Conservation (phyloP, 495 filamentous ascomycete species). For the Podospora australis region DNA sequence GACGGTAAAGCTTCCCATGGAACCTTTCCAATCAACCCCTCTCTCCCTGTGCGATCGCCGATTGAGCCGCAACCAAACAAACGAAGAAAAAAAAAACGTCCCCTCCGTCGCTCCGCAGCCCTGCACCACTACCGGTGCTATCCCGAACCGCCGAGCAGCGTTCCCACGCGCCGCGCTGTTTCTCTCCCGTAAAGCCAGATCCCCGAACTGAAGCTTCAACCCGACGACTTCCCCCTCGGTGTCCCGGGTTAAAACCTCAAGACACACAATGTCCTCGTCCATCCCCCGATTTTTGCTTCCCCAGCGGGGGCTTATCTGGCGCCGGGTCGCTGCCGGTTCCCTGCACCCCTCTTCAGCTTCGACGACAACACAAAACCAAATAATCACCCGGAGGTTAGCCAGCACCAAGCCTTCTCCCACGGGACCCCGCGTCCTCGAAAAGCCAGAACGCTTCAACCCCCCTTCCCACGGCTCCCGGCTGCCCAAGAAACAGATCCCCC, state of each 20-base stretch:
- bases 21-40: too few species aligned
- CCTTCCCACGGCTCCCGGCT: slow-evolving; percentile 71
- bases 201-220: too few species aligned
- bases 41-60: slow-evolving; percentile 5
- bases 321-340: slow-evolving; percentile 11
- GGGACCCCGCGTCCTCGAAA: slow-evolving; percentile 53
- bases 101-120: too few species aligned
- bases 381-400: slow-evolving; percentile 11
- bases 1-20: too few species aligned
- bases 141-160: too few species aligned
- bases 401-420: slow-evolving; percentile 2
- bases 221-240: not conserved
- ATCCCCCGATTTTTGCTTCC: slow-evolving; percentile 52
- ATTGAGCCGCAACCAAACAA: slow-evolving; percentile 16
- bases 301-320: slow-evolving; percentile 43
- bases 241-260: slow-evolving; percentile 12
- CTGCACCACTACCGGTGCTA: too few species aligned
- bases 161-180: too few species aligned
- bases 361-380: slow-evolving; percentile 1
- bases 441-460: slow-evolving; percentile 77
- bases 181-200: too few species aligned
- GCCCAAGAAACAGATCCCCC: slow-evolving; percentile 37
- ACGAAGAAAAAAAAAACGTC: too few species aligned
- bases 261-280: slow-evolving; percentile 29
- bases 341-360: not conserved